Conservation (phyloP, 2,329 filamentous ascomycete species). For the Aureobasidium lini region DNA sequence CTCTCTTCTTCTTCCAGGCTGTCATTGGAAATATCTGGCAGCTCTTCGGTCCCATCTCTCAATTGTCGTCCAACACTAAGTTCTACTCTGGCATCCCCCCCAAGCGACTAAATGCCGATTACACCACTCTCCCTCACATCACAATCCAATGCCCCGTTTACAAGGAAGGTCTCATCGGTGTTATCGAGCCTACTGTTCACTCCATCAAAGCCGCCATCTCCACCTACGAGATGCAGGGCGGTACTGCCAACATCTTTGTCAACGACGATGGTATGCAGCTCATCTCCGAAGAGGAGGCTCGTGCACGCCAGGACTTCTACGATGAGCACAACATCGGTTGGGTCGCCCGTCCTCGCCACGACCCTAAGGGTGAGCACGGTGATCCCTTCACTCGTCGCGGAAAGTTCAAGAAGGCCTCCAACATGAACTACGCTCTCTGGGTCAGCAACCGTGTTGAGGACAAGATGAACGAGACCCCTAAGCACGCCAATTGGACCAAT, state of each 20-base stretch:
- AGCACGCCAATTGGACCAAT: constrained; percentile 58
- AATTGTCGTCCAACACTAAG: constrained; percentile 38
- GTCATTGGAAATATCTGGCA: constrained; percentile 35
- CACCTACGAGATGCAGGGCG: constrained; percentile 49
- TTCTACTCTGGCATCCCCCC: constrained; percentile 38
- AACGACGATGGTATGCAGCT: constrained; percentile 64
- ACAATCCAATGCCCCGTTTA: constrained; percentile 47
- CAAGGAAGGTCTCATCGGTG: constrained; percentile 34
- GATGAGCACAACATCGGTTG: constrained; percentile 45
- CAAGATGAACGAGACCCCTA: constrained; percentile 51
- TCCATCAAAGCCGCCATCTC: constrained; percentile 39
- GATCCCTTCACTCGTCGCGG: constrained; percentile 48
- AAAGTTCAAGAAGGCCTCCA: constrained; percentile 67
- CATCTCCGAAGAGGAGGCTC: constrained; percentile 40
- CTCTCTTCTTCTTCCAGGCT: constrained; percentile 45
- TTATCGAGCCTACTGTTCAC: constrained; percentile 32
- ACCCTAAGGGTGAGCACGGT: constrained; percentile 45
- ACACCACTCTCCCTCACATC: constrained; percentile 37
- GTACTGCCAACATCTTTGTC: constrained; percentile 59
- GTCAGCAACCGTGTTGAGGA: constrained; percentile 62
- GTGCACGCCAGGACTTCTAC: constrained; percentile 40
- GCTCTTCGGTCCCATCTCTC: constrained; percentile 37
- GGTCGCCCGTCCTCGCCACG: constrained; percentile 43
- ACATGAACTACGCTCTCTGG: constrained; percentile 64
- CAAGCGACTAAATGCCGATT: constrained; percentile 31